Conservation (phyloP, 2,329 filamentous ascomycete genomes). For the Coniochaeta ligniaria region DNA sequence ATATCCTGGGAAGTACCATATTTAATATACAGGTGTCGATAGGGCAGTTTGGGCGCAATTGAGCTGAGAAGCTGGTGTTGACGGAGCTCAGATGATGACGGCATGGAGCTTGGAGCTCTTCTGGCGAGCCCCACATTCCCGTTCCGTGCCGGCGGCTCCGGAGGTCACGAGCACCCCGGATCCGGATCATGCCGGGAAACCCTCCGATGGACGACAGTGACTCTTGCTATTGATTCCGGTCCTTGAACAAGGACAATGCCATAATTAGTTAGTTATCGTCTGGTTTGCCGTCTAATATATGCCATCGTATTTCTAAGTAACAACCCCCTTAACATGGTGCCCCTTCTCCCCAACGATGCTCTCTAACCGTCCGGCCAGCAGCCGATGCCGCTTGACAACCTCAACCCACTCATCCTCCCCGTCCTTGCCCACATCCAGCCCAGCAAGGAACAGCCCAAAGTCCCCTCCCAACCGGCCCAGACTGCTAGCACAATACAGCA, state of each 20-base stretch:
- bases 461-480: constrained; percentile 85
- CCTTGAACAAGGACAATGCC: background rate
- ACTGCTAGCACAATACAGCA: constrained; percentile 88
- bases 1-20: background rate
- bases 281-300: background rate
- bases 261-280: too few relatives aligned
- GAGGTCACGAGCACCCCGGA: background rate
- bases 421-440: constrained; percentile 35
- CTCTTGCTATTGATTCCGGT: background rate
- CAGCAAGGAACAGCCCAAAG: constrained; percentile 81
- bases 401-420: constrained; percentile 73
- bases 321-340: background rate
- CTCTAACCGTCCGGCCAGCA: constrained; percentile 74
- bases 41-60: background rate
- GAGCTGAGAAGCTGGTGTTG: background rate
- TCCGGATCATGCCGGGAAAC: constrained; percentile 5
- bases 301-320: background rate
- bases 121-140: background rate
- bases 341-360: constrained; percentile 48
- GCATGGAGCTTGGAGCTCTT: background rate
- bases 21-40: background rate
- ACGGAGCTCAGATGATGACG: constrained; percentile 1
- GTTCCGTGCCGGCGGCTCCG: background rate
- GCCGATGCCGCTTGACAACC: constrained; percentile 78
- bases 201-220: background rate